phyloP scores from a whole-genome alignment of 2,329 filamentous ascomycete species.

The Beauveria sp. region DNA sequence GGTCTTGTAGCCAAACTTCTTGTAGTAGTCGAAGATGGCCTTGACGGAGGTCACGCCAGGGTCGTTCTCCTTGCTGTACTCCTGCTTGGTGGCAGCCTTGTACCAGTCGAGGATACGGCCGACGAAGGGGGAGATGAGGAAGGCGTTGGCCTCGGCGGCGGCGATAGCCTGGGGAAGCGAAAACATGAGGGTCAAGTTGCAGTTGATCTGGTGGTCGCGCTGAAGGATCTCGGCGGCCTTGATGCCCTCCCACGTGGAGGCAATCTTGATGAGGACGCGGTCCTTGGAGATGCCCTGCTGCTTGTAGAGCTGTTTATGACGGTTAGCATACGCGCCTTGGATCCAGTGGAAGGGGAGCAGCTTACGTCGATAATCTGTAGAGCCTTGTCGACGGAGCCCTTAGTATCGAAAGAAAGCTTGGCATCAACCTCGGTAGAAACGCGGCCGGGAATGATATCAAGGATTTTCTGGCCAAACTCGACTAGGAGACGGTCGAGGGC shows the following conservation, averaged over 20 bases:
- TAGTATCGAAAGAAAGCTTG: constrained; percentile 87
- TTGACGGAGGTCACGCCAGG: constrained; percentile 93
- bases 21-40: constrained; percentile 99
- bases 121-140: constrained; percentile 98
- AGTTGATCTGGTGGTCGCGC: constrained; percentile 92
- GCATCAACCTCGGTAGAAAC: constrained; percentile 99
- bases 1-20: constrained; percentile 98
- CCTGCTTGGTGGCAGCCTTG: constrained; percentile 94
- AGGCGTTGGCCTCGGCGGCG: constrained; percentile 88
- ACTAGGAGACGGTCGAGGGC: constrained; percentile 92
- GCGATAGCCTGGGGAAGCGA: constrained; percentile 89
- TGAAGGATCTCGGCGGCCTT: constrained; percentile 96
- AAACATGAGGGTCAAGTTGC: constrained; percentile 99
- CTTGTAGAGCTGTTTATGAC: constrained; percentile 72
- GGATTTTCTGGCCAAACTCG: constrained; percentile 96
- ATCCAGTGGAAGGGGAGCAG: background rate
- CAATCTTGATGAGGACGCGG: constrained; percentile 96
- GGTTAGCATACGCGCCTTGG: constrained; percentile 10
- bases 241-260: constrained; percentile 99
- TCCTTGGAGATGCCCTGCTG: constrained; percentile 85
- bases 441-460: constrained; percentile 94
- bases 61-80: constrained; percentile 83
- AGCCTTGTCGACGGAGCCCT: constrained; percentile 90
- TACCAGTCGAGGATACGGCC: constrained; percentile 99
- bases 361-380: constrained; percentile 91